Evolutionary conservation across 257 asterid genomes (phyloP).

Genomic region (Euphrasia confusa): DNA sequence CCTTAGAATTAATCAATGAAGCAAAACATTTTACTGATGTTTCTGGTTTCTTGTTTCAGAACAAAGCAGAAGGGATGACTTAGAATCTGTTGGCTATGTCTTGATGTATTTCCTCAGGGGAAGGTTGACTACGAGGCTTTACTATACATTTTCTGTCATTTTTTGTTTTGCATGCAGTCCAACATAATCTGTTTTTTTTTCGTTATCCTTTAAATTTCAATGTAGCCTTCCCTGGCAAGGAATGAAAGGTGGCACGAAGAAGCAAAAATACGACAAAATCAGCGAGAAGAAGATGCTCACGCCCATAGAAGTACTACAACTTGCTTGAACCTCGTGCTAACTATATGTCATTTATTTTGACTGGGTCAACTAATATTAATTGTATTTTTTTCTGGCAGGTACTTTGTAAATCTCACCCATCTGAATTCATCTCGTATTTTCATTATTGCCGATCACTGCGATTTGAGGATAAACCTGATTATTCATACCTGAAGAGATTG

Average conservation of each 20-base stretch:
- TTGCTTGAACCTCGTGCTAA: slow-evolving; percentile 18
- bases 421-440: slow-evolving; percentile 73
- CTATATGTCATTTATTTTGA: neutral
- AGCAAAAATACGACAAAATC: slow-evolving; percentile 82
- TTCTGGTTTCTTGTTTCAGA: slow-evolving; percentile 42
- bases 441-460: slow-evolving; percentile 87
- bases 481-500: slow-evolving; percentile 79
- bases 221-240: slow-evolving; percentile 95
- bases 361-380: slow-evolving; percentile 2
- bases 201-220: neutral
- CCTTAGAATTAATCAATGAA: neutral
- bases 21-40: neutral
- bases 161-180: neutral
- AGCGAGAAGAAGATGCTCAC: slow-evolving; percentile 91
- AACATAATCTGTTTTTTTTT: slow-evolving; percentile 12
- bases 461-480: slow-evolving; percentile 88
- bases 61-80: slow-evolving; percentile 89
- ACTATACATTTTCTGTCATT: neutral
- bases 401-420: slow-evolving; percentile 77
- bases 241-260: slow-evolving; percentile 78
- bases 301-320: slow-evolving; percentile 55
- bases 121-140: slow-evolving; percentile 43
- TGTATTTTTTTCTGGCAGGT: slow-evolving; percentile 35
- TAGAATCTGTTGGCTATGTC: slow-evolving; percentile 87
- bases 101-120: slow-evolving; percentile 85